Evolutionary conservation across 1,284 basidiomycete species (phyloP).

Genomic region (Agroathelia rolfsii): DNA sequence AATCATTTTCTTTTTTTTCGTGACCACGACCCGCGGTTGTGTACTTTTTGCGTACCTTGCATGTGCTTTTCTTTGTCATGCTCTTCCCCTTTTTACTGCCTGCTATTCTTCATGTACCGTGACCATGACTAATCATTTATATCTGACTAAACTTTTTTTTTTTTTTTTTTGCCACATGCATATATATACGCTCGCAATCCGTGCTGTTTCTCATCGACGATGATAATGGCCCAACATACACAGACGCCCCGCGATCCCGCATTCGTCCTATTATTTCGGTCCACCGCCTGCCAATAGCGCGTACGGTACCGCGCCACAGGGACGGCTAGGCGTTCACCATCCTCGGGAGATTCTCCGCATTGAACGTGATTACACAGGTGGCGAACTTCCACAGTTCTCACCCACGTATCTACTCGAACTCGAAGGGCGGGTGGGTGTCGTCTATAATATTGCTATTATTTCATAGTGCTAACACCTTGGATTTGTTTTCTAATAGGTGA

Average conservation of each 20-base stretch:
- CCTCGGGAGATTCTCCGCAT: slow-evolving; percentile 79
- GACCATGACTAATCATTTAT: too few species aligned
- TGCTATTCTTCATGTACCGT: slow-evolving; percentile 8
- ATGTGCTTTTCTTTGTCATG: slow-evolving; percentile 5
- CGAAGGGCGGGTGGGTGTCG: slow-evolving; percentile 64
- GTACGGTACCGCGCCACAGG: slow-evolving; percentile 66
- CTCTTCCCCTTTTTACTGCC: neutral
- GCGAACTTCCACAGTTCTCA: slow-evolving; percentile 73
- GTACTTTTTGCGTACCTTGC: slow-evolving; percentile 19
- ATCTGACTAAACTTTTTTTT: too few species aligned
- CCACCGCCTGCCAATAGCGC: slow-evolving; percentile 64
- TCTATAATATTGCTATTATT: slow-evolving; percentile 5
- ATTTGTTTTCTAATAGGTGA: slow-evolving; percentile 39
- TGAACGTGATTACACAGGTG: slow-evolving; percentile 74
- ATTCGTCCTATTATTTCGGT: slow-evolving; percentile 77
- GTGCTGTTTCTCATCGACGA: too few species aligned
- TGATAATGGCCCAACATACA: too few species aligned
- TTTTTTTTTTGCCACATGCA: too few species aligned
- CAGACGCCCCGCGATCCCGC: slow-evolving; percentile 47
- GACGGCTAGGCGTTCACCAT: slow-evolving; percentile 71
- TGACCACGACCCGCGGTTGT: slow-evolving; percentile 26
- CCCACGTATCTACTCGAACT: slow-evolving; percentile 75
- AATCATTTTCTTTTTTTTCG: slow-evolving; percentile 13
- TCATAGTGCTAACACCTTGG: slow-evolving; percentile 5
- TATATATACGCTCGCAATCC: too few species aligned